These are phyloP conservation scores for Asclepias syriaca DNA, from an alignment of 257 asterid genomes.

Conservation along the genomic window DNA sequence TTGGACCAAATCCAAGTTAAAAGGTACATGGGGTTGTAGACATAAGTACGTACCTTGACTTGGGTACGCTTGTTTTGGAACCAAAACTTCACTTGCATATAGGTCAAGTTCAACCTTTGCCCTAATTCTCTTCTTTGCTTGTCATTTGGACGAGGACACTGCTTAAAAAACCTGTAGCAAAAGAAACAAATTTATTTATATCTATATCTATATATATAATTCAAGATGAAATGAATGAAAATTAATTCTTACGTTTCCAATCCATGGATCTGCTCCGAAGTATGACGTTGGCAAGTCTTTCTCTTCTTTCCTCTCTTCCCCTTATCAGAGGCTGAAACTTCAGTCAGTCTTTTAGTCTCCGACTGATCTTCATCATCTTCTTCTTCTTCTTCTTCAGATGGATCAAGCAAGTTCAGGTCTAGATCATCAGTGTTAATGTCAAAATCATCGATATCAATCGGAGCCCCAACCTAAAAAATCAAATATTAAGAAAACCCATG, in stretches of 20 bases:
- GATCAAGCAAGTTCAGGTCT: too few species aligned
- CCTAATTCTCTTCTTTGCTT: slow-evolving; percentile 28
- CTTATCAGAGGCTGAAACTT: background rate
- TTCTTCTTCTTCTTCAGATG: too few species aligned
- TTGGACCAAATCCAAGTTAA: too few species aligned
- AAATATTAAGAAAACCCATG: too few species aligned
- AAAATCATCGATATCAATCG: too few species aligned
- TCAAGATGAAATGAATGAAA: background rate
- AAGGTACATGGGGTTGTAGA: too few species aligned
- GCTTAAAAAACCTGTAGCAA: slow-evolving; percentile 19
- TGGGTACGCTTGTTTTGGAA: slow-evolving; percentile 37
- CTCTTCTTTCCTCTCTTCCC: background rate
- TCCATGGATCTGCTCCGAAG: background rate
- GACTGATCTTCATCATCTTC: background rate
- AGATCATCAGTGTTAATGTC: too few species aligned
- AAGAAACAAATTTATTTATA: background rate
- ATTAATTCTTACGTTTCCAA: background rate
- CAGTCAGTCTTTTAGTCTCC: background rate
- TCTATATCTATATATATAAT: too few species aligned
- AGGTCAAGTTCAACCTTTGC: slow-evolving; percentile 17
- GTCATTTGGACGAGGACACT: slow-evolving; percentile 30
- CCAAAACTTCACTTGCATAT: slow-evolving; percentile 32
- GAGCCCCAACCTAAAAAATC: too few species aligned
- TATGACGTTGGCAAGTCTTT: background rate
- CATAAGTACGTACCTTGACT: too few species aligned